A percentile compares a stretch with the other conserved stretches of the same genome.
phyloP scores from a whole-genome alignment of 2,329 filamentous ascomycete species.

The Fonsecaea multimorphosa region DNA sequence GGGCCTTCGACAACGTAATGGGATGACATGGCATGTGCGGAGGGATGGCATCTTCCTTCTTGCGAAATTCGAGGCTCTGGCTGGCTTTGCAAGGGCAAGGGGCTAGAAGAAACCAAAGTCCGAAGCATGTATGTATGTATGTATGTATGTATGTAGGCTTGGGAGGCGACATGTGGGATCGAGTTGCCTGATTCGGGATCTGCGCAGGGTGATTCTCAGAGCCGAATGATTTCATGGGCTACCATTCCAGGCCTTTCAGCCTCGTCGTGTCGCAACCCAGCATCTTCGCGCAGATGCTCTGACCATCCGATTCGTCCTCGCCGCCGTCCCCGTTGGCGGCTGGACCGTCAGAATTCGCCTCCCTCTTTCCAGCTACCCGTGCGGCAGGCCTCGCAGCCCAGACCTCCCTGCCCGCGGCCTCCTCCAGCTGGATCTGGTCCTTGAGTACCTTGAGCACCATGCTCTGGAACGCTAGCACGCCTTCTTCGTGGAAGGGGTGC shows the following conservation, averaged over 20 bases:
- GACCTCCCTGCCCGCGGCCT: slow-evolving; percentile 53
- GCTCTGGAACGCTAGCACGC: slow-evolving; percentile 63
- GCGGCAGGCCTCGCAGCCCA: slow-evolving; percentile 53
- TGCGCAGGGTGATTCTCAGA: too few species aligned
- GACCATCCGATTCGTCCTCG: background rate
- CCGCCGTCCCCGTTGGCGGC: background rate
- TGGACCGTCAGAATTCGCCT: background rate
- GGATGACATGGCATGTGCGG: too few species aligned
- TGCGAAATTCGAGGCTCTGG: too few species aligned
- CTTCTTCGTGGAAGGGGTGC: slow-evolving; percentile 66
- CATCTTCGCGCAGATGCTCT: slow-evolving; percentile 15
- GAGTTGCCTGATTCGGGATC: too few species aligned
- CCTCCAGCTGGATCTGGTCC: slow-evolving; percentile 56
- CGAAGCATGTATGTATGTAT: too few species aligned
- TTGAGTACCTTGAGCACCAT: slow-evolving; percentile 56
- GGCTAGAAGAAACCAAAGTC: too few species aligned
- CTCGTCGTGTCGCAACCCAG: slow-evolving; percentile 13
- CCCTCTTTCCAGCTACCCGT: slow-evolving; percentile 5
- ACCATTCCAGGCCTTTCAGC: slow-evolving; percentile 9
- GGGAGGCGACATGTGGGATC: too few species aligned
- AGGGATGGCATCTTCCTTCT: too few species aligned
- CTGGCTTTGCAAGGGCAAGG: too few species aligned
- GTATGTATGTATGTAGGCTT: too few species aligned
- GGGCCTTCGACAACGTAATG: too few species aligned
- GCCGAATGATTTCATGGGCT: too few species aligned